These are phyloP conservation scores for Blastocladiella britannica DNA, from an alignment of 192 early-diverging fungal genomes.

Conservation along the genomic window DNA sequence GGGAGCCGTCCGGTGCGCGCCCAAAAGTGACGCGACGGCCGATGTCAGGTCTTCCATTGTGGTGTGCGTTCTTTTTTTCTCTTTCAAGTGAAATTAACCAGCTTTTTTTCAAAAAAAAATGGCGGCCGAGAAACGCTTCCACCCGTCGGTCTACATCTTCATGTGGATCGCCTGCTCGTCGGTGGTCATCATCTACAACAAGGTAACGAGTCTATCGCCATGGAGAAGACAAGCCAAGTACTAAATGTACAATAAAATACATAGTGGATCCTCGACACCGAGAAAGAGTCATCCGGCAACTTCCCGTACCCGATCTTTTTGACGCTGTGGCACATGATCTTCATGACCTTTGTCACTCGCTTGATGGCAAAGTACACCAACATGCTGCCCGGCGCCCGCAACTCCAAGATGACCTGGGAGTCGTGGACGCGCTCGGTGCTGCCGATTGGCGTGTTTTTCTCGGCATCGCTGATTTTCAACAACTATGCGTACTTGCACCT, in stretches of 20 bases:
- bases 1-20: too few species aligned
- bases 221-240: too few species aligned
- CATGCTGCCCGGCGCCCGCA: neutral
- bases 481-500: conserved; percentile 17
- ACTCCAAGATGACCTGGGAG: neutral
- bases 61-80: too few species aligned
- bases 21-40: too few species aligned
- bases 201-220: too few species aligned
- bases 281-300: neutral
- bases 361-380: neutral
- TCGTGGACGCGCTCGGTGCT: conserved; percentile 6
- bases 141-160: neutral
- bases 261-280: too few species aligned
- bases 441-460: conserved; percentile 14
- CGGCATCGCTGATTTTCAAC: conserved; percentile 8
- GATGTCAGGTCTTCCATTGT: too few species aligned
- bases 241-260: too few species aligned
- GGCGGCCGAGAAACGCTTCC: neutral
- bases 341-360: neutral
- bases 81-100: too few species aligned
- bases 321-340: conserved; percentile 10
- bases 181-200: neutral
- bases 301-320: conserved; percentile 17
- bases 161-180: neutral
- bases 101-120: too few species aligned